Evolutionary conservation across 1,139 yeast genomes (phyloP).

Genomic region (Saccharomyces hybrid): DNA sequence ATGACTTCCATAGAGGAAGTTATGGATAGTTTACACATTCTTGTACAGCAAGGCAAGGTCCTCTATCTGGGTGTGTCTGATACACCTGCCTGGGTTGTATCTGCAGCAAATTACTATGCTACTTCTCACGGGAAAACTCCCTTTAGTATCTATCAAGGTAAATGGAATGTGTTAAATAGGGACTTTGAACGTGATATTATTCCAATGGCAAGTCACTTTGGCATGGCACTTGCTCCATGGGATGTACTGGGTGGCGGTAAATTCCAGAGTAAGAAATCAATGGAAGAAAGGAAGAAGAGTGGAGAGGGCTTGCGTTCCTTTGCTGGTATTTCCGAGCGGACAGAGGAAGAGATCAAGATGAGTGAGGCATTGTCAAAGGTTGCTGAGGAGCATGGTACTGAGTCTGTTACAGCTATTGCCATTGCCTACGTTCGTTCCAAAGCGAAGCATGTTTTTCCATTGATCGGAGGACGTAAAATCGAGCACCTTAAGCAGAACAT

Average conservation of each 20-base stretch:
- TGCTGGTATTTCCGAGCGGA: background rate
- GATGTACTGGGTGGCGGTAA: constrained; percentile 17
- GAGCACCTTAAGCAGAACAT: background rate
- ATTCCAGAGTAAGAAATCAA: constrained; percentile 14
- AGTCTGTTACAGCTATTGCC: constrained; percentile 17
- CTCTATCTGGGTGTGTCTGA: constrained; percentile 22
- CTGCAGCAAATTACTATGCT: constrained; percentile 22
- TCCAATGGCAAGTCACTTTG: constrained; percentile 14
- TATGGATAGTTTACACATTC: constrained; percentile 21
- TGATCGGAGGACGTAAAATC: background rate
- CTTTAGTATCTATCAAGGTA: constrained; percentile 21
- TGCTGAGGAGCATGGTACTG: constrained; percentile 16
- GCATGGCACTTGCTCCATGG: constrained; percentile 23
- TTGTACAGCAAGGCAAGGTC: constrained; percentile 8
- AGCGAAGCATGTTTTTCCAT: constrained; percentile 6
- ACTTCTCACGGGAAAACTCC: constrained; percentile 15
- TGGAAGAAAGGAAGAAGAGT: constrained; percentile 12
- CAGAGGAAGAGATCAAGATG: constrained; percentile 6
- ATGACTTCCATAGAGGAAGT: constrained; percentile 23
- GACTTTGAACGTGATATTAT: constrained; percentile 23
- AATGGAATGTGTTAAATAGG: constrained; percentile 17
- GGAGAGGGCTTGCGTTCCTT: constrained; percentile 10
- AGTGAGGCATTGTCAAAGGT: constrained; percentile 18
- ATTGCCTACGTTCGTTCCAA: constrained; percentile 22
- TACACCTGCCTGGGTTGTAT: constrained; percentile 24